phyloP scores from a whole-genome alignment of 768 basidiomycete genomes.

The Gloeostereum incarnatum region DNA sequence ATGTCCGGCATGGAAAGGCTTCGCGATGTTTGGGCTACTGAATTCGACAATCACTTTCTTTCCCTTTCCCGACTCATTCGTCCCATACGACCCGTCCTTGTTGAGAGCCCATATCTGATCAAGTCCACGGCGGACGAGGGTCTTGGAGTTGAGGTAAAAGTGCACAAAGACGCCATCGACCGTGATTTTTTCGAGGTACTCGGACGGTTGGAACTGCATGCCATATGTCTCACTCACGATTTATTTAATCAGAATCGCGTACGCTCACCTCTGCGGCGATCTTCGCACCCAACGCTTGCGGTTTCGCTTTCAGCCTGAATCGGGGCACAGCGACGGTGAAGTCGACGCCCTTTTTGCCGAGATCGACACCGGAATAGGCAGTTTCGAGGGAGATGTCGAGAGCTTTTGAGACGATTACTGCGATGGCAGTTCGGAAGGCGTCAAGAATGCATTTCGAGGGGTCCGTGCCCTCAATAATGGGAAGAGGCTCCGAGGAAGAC shows the following conservation, averaged over 20 bases:
- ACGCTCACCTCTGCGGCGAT: slow-evolving; percentile 63
- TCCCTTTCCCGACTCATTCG: slow-evolving; percentile 65
- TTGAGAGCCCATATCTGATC: slow-evolving; percentile 67
- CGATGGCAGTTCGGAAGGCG: slow-evolving; percentile 75
- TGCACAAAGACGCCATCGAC: slow-evolving; percentile 77
- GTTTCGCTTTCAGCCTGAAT: slow-evolving; percentile 78
- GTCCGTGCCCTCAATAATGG: too few species aligned
- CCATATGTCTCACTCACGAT: background rate
- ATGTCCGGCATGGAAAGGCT: slow-evolving; percentile 97
- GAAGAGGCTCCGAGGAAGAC: too few species aligned
- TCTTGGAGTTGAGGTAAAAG: slow-evolving; percentile 62
- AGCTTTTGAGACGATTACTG: slow-evolving; percentile 57
- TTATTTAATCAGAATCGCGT: background rate
- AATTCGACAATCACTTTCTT: slow-evolving; percentile 87
- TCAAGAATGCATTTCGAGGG: slow-evolving; percentile 63
- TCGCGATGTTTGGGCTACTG: slow-evolving; percentile 96
- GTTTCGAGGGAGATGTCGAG: slow-evolving; percentile 61
- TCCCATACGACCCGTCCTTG: too few species aligned
- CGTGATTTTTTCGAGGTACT: slow-evolving; percentile 61
- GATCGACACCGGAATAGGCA: slow-evolving; percentile 79
- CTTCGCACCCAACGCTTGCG: slow-evolving; percentile 66
- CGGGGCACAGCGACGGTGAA: slow-evolving; percentile 89
- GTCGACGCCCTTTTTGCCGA: slow-evolving; percentile 90
- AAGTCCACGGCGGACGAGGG: slow-evolving; percentile 58
- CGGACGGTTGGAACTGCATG: slow-evolving; percentile 73